Conservation (phyloP, 805 yeast species). For the Kazachstania martiniae region DNA sequence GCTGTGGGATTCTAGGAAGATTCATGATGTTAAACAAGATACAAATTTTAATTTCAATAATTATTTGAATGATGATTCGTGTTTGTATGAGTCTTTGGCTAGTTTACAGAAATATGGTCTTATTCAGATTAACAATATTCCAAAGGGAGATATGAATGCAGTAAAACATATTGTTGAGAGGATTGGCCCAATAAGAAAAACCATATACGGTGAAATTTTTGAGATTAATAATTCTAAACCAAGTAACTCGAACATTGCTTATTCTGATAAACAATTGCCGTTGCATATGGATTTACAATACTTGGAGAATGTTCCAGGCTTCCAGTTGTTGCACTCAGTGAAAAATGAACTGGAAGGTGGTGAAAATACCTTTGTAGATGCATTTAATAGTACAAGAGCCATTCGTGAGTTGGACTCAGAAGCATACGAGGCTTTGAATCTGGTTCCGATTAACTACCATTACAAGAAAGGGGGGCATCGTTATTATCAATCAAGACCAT, state of each 20-base stretch:
- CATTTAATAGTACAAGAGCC: slow-evolving; percentile 50
- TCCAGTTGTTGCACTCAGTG: slow-evolving; percentile 48
- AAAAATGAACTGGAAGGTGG: slow-evolving; percentile 45
- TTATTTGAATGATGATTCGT: slow-evolving; percentile 29
- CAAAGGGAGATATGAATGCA: slow-evolving; percentile 29
- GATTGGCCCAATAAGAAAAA: slow-evolving; percentile 58
- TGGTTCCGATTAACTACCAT: slow-evolving; percentile 58
- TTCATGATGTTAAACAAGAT: slow-evolving; percentile 16
- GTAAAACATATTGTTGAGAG: slow-evolving; percentile 38
- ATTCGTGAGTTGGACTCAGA: slow-evolving; percentile 46
- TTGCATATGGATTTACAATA: slow-evolving; percentile 70
- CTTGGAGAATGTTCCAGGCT: slow-evolving; percentile 73
- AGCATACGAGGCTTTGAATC: slow-evolving; percentile 51
- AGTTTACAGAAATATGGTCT: slow-evolving; percentile 48
- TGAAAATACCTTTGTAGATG: slow-evolving; percentile 51
- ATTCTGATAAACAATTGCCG: slow-evolving; percentile 53
- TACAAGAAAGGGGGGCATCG: slow-evolving; percentile 51
- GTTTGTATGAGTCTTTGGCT: slow-evolving; percentile 31
- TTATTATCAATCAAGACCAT: slow-evolving; percentile 52
- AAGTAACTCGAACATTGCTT: slow-evolving; percentile 56
- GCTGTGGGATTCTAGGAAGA: slow-evolving; percentile 32
- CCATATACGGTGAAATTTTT: slow-evolving; percentile 63
- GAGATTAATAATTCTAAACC: slow-evolving; percentile 45
- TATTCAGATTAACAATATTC: slow-evolving; percentile 42
- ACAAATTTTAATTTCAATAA: slow-evolving; percentile 29